These are phyloP conservation scores for Crithidia brevicula DNA, from an alignment of 208 protist genomes.

Conservation along the genomic window DNA sequence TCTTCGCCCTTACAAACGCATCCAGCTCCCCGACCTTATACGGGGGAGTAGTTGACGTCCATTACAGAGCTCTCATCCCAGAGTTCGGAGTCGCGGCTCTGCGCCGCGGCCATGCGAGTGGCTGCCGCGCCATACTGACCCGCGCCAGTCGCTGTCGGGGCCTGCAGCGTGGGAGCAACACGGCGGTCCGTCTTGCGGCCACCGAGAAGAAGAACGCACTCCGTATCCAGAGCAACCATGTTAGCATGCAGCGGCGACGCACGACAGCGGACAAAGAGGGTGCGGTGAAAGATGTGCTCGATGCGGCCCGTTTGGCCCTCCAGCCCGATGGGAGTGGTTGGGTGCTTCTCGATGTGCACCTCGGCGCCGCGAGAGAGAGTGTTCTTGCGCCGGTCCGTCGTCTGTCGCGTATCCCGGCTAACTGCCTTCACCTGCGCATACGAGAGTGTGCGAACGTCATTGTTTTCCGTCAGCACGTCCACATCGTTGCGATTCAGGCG, in stretches of 20 bases:
- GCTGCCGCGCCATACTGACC: slow-evolving; percentile 26
- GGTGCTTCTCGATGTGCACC: slow-evolving; percentile 69
- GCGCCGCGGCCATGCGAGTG: slow-evolving; percentile 48
- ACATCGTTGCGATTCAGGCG: slow-evolving; percentile 67
- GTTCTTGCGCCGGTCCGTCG: slow-evolving; percentile 78
- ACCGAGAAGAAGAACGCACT: slow-evolving; percentile 68
- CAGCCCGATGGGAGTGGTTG: slow-evolving; percentile 65
- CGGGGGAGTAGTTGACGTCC: slow-evolving; percentile 25
- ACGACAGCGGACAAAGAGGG: slow-evolving; percentile 79
- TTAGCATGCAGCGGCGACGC: slow-evolving; percentile 73
- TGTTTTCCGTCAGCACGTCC: slow-evolving; percentile 82
- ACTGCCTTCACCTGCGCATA: slow-evolving; percentile 77
- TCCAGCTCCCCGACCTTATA: background rate
- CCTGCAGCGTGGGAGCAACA: slow-evolving; percentile 13
- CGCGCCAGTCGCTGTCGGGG: background rate
- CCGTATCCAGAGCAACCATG: slow-evolving; percentile 70
- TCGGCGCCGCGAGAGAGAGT: slow-evolving; percentile 72
- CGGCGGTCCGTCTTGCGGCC: slow-evolving; percentile 72
- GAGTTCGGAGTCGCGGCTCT: slow-evolving; percentile 30
- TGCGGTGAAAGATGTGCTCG: slow-evolving; percentile 85
- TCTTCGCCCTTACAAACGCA: too few species aligned
- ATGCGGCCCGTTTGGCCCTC: slow-evolving; percentile 78
- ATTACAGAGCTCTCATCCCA: slow-evolving; percentile 38
- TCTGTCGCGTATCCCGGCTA: slow-evolving; percentile 50
- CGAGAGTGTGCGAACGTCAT: slow-evolving; percentile 73